These are phyloP conservation scores for Xylaria palmicola DNA, from an alignment of 495 filamentous ascomycete genomes.

Conservation along the genomic window DNA sequence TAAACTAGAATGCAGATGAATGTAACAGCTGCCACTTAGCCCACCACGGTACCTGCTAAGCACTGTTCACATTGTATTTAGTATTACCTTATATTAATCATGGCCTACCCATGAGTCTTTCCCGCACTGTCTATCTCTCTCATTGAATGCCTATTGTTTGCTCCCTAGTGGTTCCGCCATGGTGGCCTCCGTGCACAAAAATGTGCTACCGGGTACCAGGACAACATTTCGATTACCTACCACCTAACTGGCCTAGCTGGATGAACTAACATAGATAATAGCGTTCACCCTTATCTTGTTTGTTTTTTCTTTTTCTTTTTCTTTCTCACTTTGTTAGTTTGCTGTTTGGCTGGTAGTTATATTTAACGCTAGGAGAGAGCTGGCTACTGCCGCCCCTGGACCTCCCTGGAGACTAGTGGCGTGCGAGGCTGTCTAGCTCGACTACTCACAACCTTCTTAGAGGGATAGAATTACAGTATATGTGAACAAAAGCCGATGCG, in stretches of 20 bases:
- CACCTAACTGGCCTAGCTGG: too few relatives aligned
- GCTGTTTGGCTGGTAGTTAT: not conserved
- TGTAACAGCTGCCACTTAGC: not conserved
- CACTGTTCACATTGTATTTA: not conserved
- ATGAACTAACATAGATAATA: too few relatives aligned
- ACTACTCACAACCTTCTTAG: not conserved
- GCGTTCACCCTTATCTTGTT: too few relatives aligned
- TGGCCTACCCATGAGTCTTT: not conserved
- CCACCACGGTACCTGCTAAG: not conserved
- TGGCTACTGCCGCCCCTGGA: too few relatives aligned
- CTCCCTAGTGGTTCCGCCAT: not conserved
- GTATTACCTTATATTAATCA: not conserved
- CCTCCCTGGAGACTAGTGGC: not conserved
- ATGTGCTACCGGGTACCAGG: too few relatives aligned
- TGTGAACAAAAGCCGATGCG: too few relatives aligned
- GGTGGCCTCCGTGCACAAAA: too few relatives aligned
- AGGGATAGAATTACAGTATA: not conserved
- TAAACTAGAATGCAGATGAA: not conserved
- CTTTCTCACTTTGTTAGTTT: too few relatives aligned
- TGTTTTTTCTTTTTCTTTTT: too few relatives aligned
- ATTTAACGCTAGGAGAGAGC: not conserved
- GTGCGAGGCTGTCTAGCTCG: not conserved
- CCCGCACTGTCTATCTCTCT: not conserved
- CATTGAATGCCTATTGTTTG: not conserved
- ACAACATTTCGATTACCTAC: too few relatives aligned